A percentile compares a stretch with the other conserved stretches of the same genome.
These are phyloP conservation scores for Citrus cavaleriei DNA, from an alignment of 345 rosid genomes.

Conservation along the genomic window DNA sequence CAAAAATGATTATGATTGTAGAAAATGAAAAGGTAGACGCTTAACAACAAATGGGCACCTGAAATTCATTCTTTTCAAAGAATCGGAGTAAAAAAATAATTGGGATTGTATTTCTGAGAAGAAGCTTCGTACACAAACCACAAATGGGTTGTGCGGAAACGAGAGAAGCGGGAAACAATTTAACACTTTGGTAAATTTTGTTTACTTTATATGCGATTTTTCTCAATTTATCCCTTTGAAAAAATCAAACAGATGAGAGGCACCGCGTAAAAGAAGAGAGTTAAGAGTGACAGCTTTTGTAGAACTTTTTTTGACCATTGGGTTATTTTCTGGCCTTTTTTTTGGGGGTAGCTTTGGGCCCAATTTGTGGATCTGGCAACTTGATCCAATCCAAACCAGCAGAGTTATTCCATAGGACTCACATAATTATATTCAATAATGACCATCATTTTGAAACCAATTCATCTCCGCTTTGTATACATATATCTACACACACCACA, in stretches of 20 bases:
- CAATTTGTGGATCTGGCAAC: too few relatives aligned
- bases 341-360: neutral
- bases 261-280: conserved; percentile 22
- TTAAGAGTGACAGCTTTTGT: neutral
- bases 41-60: neutral
- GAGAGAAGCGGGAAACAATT: neutral
- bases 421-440: too few relatives aligned
- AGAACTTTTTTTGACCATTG: neutral
- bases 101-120: neutral
- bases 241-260: conserved; percentile 35
- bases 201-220: neutral
- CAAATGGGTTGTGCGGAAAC: conserved; percentile 11
- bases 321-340: neutral
- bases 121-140: conserved; percentile 3
- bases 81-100: neutral
- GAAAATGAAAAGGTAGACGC: neutral
- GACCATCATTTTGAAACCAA: too few relatives aligned
- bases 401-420: too few relatives aligned
- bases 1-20: neutral
- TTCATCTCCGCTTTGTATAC: too few relatives aligned
- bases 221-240: neutral
- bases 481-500: too few relatives aligned
- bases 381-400: too few relatives aligned
- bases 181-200: neutral
- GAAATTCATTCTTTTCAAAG: neutral